Conservation (phyloP, 2,329 filamentous ascomycete genomes). For the Nannizziopsis arthrosporioides region DNA sequence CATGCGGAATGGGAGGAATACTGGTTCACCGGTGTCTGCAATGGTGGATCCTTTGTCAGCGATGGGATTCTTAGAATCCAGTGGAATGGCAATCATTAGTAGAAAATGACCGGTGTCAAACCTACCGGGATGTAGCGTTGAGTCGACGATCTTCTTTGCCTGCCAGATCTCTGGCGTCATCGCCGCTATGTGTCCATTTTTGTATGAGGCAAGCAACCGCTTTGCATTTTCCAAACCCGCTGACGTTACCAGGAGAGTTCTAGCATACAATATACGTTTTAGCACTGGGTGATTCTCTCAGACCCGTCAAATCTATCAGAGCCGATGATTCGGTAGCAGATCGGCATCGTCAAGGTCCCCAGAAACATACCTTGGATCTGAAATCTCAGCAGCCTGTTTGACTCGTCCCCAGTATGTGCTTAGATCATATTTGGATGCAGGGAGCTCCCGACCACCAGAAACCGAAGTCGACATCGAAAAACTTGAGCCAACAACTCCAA, state of each 20-base stretch:
- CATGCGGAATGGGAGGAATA: constrained; percentile 95
- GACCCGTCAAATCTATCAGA: neutral
- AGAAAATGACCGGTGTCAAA: neutral
- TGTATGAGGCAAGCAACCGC: constrained; percentile 68
- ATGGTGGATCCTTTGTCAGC: neutral
- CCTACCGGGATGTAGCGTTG: constrained; percentile 84
- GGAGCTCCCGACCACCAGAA: constrained; percentile 64
- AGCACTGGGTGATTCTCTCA: neutral
- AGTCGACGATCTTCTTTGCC: constrained; percentile 95
- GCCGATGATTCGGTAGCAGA: neutral
- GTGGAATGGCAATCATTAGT: neutral
- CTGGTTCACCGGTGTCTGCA: constrained; percentile 78
- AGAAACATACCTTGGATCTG: constrained; percentile 81
- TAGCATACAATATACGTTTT: constrained; percentile 29
- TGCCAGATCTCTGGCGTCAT: constrained; percentile 90
- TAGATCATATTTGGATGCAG: constrained; percentile 84
- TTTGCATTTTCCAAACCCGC: constrained; percentile 78
- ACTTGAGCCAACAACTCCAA: neutral
- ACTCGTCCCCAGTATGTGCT: constrained; percentile 92
- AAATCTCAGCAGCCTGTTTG: constrained; percentile 73
- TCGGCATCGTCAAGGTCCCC: neutral
- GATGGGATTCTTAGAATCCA: neutral
- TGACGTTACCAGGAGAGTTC: constrained; percentile 71
- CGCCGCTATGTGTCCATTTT: constrained; percentile 59
- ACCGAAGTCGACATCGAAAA: constrained; percentile 48